A percentile compares a stretch with the other conserved stretches of the same genome.
Conservation (phyloP, 73 alveolate genomes). For the Urostyla sp. region DNA sequence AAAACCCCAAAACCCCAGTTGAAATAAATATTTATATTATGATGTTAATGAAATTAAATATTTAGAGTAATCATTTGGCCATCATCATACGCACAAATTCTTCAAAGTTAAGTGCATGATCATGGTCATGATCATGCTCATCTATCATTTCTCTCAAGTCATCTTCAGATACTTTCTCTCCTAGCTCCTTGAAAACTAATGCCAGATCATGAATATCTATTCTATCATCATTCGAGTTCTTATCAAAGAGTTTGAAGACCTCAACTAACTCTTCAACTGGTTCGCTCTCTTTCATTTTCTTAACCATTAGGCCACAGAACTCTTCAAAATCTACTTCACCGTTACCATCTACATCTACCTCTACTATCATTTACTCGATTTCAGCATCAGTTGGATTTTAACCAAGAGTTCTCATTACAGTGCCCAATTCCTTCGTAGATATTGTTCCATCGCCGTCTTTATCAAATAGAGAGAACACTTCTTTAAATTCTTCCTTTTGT, state of each 20-base stretch:
- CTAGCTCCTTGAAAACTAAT: constrained; percentile 65
- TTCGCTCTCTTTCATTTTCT: constrained; percentile 95
- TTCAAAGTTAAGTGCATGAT: constrained; percentile 79
- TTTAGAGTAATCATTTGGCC: constrained; percentile 77
- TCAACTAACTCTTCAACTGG: constrained; percentile 91
- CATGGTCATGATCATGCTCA: constrained; percentile 95
- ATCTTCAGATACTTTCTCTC: constrained; percentile 75
- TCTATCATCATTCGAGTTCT: constrained; percentile 79
- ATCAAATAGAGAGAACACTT: constrained; percentile 89
- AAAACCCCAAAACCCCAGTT: neutral
- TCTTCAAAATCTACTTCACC: constrained; percentile 81
- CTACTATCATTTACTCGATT: constrained; percentile 78
- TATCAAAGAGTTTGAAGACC: constrained; percentile 89
- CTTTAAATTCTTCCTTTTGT: constrained; percentile 81
- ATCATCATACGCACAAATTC: constrained; percentile 78
- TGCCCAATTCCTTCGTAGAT: constrained; percentile 81
- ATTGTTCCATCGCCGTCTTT: constrained; percentile 92
- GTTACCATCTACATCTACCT: constrained; percentile 81
- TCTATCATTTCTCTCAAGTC: constrained; percentile 82
- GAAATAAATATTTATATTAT: neutral
- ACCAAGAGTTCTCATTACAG: constrained; percentile 85
- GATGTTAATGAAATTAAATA: neutral
- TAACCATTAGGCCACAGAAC: constrained; percentile 74
- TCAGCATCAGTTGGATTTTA: constrained; percentile 85
- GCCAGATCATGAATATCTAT: constrained; percentile 78